A percentile compares a stretch with the other conserved stretches of the same genome.
Evolutionary conservation across 768 basidiomycete species (phyloP).

Genomic region (Boletus reticuloceps): DNA sequence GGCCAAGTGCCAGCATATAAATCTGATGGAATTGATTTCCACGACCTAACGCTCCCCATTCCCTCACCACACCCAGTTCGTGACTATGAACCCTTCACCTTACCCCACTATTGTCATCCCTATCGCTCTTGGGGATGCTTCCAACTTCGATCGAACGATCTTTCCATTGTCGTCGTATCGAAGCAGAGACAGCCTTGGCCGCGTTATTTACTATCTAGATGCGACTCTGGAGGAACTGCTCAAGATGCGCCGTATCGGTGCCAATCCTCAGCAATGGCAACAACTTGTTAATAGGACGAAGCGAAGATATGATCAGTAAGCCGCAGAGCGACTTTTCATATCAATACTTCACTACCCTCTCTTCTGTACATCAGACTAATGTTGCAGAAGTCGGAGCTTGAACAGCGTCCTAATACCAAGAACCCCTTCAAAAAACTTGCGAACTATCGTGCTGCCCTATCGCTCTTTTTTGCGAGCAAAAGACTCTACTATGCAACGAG

Average conservation of each 20-base stretch:
- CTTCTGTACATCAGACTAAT: slow-evolving; percentile 1
- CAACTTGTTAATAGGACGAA: not conserved
- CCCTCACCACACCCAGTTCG: not conserved
- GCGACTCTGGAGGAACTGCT: not conserved
- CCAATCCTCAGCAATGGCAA: not conserved
- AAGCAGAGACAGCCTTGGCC: not conserved
- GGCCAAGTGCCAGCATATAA: not conserved
- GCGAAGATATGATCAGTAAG: slow-evolving; percentile 1
- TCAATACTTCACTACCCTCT: not conserved
- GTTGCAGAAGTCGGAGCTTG: not conserved
- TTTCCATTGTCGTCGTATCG: slow-evolving; percentile 5
- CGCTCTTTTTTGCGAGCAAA: slow-evolving; percentile 4
- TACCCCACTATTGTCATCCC: slow-evolving; percentile 1
- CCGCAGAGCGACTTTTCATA: not conserved
- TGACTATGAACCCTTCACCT: not conserved
- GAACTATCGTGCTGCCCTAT: slow-evolving; percentile 1
- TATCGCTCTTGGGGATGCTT: slow-evolving; percentile 1
- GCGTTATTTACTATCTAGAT: slow-evolving; percentile 5
- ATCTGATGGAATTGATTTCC: not conserved
- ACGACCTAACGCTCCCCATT: not conserved
- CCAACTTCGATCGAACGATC: not conserved
- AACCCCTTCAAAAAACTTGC: slow-evolving; percentile 1
- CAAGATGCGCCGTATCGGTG: not conserved
- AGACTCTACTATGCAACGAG: not conserved
- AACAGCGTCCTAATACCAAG: too few species aligned